Conservation (phyloP, 768 basidiomycete genomes). For the Calocera viscosa region DNA sequence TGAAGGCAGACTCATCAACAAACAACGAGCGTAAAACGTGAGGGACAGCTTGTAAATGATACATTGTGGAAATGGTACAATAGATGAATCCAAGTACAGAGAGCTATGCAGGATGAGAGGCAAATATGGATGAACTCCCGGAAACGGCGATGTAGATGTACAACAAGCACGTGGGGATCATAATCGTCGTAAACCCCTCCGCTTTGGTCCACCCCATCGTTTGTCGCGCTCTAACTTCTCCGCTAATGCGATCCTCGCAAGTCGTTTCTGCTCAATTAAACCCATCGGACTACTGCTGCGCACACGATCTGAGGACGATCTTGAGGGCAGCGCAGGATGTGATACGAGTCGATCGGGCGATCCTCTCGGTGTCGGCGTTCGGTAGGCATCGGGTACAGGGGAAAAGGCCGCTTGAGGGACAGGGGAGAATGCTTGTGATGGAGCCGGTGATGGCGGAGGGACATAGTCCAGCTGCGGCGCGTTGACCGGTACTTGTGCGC, state of each 20-base stretch:
- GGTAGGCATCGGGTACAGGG: not conserved
- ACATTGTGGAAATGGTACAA: conserved; percentile 6
- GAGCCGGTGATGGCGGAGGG: not conserved
- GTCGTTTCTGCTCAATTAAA: not conserved
- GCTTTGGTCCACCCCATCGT: not conserved
- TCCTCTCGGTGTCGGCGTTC: not conserved
- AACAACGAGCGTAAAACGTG: no score
- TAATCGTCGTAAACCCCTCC: not conserved
- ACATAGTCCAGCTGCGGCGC: conserved; percentile 1
- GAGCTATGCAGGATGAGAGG: not conserved
- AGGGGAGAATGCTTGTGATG: not conserved
- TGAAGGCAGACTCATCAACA: no score
- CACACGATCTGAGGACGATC: not conserved
- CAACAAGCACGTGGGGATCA: not conserved
- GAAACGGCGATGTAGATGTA: not conserved
- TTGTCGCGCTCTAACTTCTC: conserved; percentile 2
- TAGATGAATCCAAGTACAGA: conserved; percentile 6
- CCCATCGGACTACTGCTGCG: not conserved
- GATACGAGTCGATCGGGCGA: not conserved
- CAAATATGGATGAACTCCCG: no score
- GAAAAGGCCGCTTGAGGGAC: not conserved
- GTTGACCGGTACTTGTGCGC: not conserved
- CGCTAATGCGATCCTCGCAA: not conserved
- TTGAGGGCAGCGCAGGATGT: not conserved
- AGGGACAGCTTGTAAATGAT: not conserved